Conservation (phyloP, 345 rosid genomes). For the Lepidium aucheri region DNA sequence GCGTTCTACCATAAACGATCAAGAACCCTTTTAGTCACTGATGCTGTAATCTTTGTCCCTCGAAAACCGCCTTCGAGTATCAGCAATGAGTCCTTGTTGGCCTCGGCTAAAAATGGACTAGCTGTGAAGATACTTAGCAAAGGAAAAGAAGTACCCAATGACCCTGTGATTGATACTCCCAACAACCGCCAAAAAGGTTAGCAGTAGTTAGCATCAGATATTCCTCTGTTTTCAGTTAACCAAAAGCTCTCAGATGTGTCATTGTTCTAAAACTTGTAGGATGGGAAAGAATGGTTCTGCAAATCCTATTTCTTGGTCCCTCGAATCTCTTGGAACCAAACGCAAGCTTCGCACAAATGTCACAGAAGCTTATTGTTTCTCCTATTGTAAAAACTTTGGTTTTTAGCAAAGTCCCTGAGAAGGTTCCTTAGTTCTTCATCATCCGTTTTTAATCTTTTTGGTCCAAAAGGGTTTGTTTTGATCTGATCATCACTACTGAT, state of each 20-base stretch:
- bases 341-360: constrained; percentile 88
- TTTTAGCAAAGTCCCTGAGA: constrained; percentile 95
- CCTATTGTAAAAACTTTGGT: constrained; percentile 92
- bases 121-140: constrained; percentile 92
- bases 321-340: constrained; percentile 93
- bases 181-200: constrained; percentile 70
- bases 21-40: constrained; percentile 77
- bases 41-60: constrained; percentile 86
- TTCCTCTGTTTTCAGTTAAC: neutral
- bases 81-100: constrained; percentile 62
- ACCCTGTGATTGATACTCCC: constrained; percentile 67
- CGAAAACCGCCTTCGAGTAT: constrained; percentile 74
- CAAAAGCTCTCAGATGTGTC: neutral
- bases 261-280: constrained; percentile 41
- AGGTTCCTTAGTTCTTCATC: constrained; percentile 37
- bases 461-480: neutral
- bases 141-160: constrained; percentile 76
- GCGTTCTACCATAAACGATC: constrained; percentile 86
- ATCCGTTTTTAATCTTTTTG: neutral
- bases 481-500: neutral
- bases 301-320: constrained; percentile 89
- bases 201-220: constrained; percentile 10
- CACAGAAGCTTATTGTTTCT: constrained; percentile 87
- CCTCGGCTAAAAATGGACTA: constrained; percentile 88
- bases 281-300: constrained; percentile 99